These are phyloP conservation scores for Cytospora paraplurivora DNA, from an alignment of 2,329 filamentous ascomycete species.

Conservation along the genomic window DNA sequence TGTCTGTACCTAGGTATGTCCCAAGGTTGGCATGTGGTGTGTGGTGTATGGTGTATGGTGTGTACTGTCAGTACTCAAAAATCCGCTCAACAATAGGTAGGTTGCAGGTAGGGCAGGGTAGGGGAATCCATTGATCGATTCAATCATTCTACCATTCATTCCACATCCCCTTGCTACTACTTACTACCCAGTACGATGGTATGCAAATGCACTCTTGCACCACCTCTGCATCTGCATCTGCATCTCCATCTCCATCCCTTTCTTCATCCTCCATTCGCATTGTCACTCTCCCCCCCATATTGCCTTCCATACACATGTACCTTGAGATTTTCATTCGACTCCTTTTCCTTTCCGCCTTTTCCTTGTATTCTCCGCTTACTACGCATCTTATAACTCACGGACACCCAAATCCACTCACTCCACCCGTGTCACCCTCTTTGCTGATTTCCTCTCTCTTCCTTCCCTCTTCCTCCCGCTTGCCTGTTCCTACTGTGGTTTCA, in stretches of 20 bases:
- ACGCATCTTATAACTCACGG: conserved; percentile 24
- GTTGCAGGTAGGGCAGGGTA: no score
- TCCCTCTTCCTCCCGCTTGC: conserved; percentile 14
- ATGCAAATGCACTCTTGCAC: neutral
- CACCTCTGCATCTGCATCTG: conserved; percentile 6
- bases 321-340: conserved; percentile 22
- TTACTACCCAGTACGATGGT: conserved; percentile 7
- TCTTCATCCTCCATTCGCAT: conserved; percentile 25
- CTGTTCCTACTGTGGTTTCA: conserved; percentile 25
- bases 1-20: no score
- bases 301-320: conserved; percentile 13
- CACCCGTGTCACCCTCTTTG: conserved; percentile 26
- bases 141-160: conserved; percentile 14
- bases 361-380: conserved; percentile 22
- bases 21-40: no score
- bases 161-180: conserved; percentile 26
- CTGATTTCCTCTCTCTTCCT: conserved; percentile 24
- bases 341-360: conserved; percentile 24
- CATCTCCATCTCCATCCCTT: conserved; percentile 23
- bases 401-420: conserved; percentile 26
- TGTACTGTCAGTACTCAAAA: no score
- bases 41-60: no score
- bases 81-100: no score
- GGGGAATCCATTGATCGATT: neutral
- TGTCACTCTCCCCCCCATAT: conserved; percentile 26